Percentiles rank a stretch among this genome's conserved stretches.
Conservation (phyloP, 2,329 filamentous ascomycete species). For the Truncatella angustata region DNA sequence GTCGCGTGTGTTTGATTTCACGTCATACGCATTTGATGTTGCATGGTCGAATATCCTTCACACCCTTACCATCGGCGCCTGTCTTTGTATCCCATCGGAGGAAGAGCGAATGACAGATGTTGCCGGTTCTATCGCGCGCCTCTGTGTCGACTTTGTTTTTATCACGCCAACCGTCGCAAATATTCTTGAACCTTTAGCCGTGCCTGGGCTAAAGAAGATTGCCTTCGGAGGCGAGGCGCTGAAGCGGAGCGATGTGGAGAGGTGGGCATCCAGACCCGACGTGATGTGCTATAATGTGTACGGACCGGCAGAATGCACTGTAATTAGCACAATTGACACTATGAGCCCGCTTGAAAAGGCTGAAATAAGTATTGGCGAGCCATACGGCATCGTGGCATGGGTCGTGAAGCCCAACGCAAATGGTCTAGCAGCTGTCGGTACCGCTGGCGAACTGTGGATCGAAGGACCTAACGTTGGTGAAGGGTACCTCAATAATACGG, state of each 20-base stretch:
- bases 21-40: not conserved
- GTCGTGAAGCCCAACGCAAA: slow-evolving; percentile 15
- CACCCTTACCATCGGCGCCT: slow-evolving; percentile 18
- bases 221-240: not conserved
- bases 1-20: slow-evolving; percentile 14
- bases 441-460: slow-evolving; percentile 20
- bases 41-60: not conserved
- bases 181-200: not conserved
- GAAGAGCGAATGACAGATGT: slow-evolving; percentile 23
- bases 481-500: slow-evolving; percentile 42
- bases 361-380: not conserved
- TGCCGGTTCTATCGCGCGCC: not conserved
- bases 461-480: slow-evolving; percentile 37
- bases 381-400: slow-evolving; percentile 8
- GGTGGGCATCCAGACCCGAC: not conserved
- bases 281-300: not conserved
- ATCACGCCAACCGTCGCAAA: not conserved
- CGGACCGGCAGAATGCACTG: not conserved
- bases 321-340: not conserved
- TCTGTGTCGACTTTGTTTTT: not conserved
- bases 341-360: not conserved
- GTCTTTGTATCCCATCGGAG: slow-evolving; percentile 36
- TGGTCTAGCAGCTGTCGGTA: slow-evolving; percentile 14
- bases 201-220: not conserved
- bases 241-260: not conserved